Base-by-base conservation (phyloP, 176 grass and related monocot genomes). In the Paspalum notatum region DNA sequence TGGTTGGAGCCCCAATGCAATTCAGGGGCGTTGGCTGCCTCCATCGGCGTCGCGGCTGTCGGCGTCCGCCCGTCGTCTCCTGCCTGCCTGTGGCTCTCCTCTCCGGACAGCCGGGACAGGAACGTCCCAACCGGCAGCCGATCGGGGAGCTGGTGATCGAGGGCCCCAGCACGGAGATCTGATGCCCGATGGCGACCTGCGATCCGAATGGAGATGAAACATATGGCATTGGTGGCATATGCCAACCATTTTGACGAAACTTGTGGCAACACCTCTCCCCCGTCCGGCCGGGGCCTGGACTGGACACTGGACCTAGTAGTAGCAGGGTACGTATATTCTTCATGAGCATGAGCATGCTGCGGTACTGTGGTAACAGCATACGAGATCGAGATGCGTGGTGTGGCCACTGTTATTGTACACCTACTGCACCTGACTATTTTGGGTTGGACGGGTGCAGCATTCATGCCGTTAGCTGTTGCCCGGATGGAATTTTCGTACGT, bases 171-270 rank as follows among this genome's bases (percentile, higher is more conserved):
- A 1, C 37, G 39, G 39, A 46, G 20, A 39, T 39, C 60, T 39
- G 76, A 50, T 50, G 37, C 44, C 44, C 46, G 79, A 82, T 62
- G 54, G 67, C 1, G 79, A 79, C 62, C 1, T 22, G 32, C 48
- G 14, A 52, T 16, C 76, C 49, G 76, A 66, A 79, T 79, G 15
- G 24, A 57, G 7, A 6, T 43, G 10, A 15, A 57, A 20, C 14
- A 2, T 17, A 12, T 51, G 16, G 4, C 17, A 56, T 1, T 11
- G 5, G 3, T 20, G 12, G 2, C 8, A 43, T 43, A 42, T 25
- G 41, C 26, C 70, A 73, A 54, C 70, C 16, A 11, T 54, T 54
- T 52, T 54, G 70, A 74, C 50, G 27, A 39, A 54, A 54, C 70
- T 53, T 32, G 40, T 68, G 62, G 62, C n/a, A 18, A n/a, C 55